These are phyloP conservation scores for Auricularia cornea DNA, from an alignment of 768 basidiomycete species.

Conservation along the genomic window DNA sequence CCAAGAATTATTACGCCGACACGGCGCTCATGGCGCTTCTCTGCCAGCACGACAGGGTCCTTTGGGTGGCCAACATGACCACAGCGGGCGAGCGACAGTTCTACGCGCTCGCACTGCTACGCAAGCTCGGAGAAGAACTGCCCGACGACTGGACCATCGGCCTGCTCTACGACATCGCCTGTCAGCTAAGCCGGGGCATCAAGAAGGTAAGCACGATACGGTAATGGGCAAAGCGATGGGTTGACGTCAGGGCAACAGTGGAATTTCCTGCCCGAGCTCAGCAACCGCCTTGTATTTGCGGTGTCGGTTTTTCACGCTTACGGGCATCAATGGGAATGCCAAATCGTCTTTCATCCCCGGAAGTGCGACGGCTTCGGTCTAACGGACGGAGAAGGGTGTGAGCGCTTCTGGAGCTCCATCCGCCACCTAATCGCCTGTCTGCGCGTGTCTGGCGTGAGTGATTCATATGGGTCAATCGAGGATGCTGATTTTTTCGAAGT, in stretches of 20 bases:
- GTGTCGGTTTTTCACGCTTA: conserved; percentile 33
- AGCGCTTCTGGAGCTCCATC: conserved; percentile 7
- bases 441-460: conserved; percentile 7
- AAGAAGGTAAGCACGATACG: conserved; percentile 5
- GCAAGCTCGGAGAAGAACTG: conserved; percentile 1
- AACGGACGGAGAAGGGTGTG: conserved; percentile 9
- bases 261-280: conserved; percentile 7
- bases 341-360: conserved; percentile 27
- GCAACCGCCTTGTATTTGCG: conserved; percentile 18
- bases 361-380: conserved; percentile 14
- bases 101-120: conserved; percentile 6
- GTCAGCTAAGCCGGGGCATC: conserved; percentile 26
- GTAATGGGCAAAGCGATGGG: too few relatives aligned
- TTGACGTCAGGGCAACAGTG: conserved; percentile 2
- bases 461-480: not conserved
- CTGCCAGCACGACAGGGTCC: conserved; percentile 5
- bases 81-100: conserved; percentile 6
- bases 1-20: conserved; percentile 3
- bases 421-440: conserved; percentile 1
- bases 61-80: conserved; percentile 6
- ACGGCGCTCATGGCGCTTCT: conserved; percentile 8
- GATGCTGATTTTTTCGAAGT: not conserved
- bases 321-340: conserved; percentile 31
- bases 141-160: conserved; percentile 21
- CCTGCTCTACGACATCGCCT: conserved; percentile 26